Percentiles rank a stretch among this genome's conserved stretches.
These are phyloP conservation scores for Cryphonectria radicalis DNA, from an alignment of 2,329 filamentous ascomycete genomes.

Conservation along the genomic window DNA sequence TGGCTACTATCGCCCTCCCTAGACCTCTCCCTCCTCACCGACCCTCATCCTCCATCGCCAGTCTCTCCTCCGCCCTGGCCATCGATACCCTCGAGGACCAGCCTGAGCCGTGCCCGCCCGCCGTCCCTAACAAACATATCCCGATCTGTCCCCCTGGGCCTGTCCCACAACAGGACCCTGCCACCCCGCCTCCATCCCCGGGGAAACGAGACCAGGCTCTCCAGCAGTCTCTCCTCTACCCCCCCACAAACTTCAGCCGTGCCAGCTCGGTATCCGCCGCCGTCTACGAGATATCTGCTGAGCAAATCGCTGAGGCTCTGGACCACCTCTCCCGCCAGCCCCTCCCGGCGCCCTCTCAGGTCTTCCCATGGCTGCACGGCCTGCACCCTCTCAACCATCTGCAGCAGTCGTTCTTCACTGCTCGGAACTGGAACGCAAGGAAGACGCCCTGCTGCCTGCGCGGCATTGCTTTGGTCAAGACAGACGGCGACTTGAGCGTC, in stretches of 20 bases:
- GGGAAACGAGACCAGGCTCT: constrained; percentile 57
- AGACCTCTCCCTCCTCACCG: constrained; percentile 40
- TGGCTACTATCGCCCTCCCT: constrained; percentile 61
- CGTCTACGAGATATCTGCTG: constrained; percentile 74
- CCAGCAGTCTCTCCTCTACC: constrained; percentile 73
- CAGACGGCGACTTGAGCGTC: constrained; percentile 74
- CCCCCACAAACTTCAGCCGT: constrained; percentile 66
- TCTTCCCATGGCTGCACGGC: constrained; percentile 97
- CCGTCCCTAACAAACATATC: constrained; percentile 87
- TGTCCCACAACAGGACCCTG: constrained; percentile 56
- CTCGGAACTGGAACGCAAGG: constrained; percentile 71
- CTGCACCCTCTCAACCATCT: constrained; percentile 86
- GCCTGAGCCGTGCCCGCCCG: constrained; percentile 37
- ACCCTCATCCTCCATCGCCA: constrained; percentile 39
- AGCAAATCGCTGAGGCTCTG: constrained; percentile 71
- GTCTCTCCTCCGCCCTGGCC: constrained; percentile 40
- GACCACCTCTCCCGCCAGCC: constrained; percentile 78
- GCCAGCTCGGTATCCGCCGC: constrained; percentile 57
- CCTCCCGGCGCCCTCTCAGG: constrained; percentile 79
- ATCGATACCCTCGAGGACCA: constrained; percentile 44
- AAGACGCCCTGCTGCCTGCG: constrained; percentile 78
- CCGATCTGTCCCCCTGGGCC: constrained; percentile 87
- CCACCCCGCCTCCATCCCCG: constrained; percentile 70
- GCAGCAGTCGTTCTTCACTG: constrained; percentile 87
- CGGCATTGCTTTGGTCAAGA: constrained; percentile 84